Percentiles rank a stretch among this genome's conserved stretches.
phyloP scores from a whole-genome alignment of 805 yeast genomes.

The Zygoascus tannicola region DNA sequence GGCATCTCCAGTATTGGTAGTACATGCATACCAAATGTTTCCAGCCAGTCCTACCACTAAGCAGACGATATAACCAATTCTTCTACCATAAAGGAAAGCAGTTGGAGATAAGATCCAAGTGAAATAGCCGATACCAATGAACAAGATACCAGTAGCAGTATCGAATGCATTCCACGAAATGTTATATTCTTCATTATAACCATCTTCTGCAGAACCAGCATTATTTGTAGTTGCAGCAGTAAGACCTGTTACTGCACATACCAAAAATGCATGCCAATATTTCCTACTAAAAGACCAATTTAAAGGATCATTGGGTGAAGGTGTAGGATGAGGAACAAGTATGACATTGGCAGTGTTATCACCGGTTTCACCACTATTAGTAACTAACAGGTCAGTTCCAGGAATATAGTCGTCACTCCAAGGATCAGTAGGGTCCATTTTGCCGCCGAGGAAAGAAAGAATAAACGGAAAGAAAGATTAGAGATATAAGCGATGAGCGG shows the following conservation, averaged over 20 bases:
- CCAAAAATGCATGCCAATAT: conserved; percentile 33
- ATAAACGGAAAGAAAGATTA: background rate
- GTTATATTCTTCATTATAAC: conserved; percentile 50
- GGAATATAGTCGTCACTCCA: conserved; percentile 17
- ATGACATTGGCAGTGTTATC: conserved; percentile 39
- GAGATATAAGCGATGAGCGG: background rate
- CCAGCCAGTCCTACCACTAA: conserved; percentile 53
- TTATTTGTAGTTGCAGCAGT: conserved; percentile 54
- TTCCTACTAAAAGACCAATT: conserved; percentile 49
- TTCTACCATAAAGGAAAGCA: conserved; percentile 60
- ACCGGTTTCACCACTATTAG: too few species aligned
- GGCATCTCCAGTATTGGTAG: conserved; percentile 47
- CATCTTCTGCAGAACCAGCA: conserved; percentile 64
- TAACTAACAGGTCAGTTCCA: conserved; percentile 17
- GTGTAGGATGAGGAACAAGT: conserved; percentile 56
- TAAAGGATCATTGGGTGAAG: conserved; percentile 60
- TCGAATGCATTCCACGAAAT: conserved; percentile 63
- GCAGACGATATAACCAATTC: conserved; percentile 54
- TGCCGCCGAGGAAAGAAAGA: background rate
- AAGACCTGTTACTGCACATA: conserved; percentile 38
- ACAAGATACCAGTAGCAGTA: conserved; percentile 73
- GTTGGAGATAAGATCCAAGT: conserved; percentile 59
- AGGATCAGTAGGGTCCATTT: background rate
- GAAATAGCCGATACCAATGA: conserved; percentile 58
- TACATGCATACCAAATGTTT: conserved; percentile 61